Evolutionary conservation across 441 rosid species (phyloP), one percentile per base, ranked within the genome.

Genomic region (California macrophylla): DNA sequence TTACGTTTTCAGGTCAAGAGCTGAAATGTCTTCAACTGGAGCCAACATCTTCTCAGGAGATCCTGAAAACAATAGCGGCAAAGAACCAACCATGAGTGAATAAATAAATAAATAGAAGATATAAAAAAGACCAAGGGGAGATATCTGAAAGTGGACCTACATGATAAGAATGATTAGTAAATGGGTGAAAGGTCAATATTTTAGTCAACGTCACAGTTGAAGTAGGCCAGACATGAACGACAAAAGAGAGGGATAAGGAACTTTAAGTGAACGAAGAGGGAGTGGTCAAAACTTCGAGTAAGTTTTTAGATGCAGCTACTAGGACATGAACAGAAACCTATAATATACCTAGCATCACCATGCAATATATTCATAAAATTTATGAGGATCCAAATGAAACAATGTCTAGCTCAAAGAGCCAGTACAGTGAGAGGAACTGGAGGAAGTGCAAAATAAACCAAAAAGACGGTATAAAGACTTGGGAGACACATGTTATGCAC

Each of bases 1-100:
- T 82, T 80, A 88, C 94, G 91, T 81, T 82, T 89, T 87, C 75
- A 87, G 78, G 80, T 86, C 92, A 68, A 89, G 87, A 72, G 91
- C 81, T 36, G 94, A 76, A 72, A 89, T 85, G 69, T 85, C 91
- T 74, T 88, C 92, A 64, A 86, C 75, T 18, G 92, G 81, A 78
- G 85, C 81, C 79, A 82, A 72, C 69, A 69, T 84, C 79, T 80
- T 86, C 73, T 91, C 90, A 1, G 85, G 82, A 36, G 91, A 85
- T 77, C 87, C 94, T 90, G 89, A 73, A 76, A 72, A 45, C 64
- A n/a, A n/a, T n/a, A 71, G 52, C 70, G 40, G 64, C 42, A 26
- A 72, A 66, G 42, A 42, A 3, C 18, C 15, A 36, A 32, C n/a
- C n/a, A n/a, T n/a, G n/a, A n/a, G n/a, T n/a, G n/a, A n/a, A n/a